Conservation (phyloP, 352 stramenopile genomes). For the Phytopythium chamaehyphon region DNA sequence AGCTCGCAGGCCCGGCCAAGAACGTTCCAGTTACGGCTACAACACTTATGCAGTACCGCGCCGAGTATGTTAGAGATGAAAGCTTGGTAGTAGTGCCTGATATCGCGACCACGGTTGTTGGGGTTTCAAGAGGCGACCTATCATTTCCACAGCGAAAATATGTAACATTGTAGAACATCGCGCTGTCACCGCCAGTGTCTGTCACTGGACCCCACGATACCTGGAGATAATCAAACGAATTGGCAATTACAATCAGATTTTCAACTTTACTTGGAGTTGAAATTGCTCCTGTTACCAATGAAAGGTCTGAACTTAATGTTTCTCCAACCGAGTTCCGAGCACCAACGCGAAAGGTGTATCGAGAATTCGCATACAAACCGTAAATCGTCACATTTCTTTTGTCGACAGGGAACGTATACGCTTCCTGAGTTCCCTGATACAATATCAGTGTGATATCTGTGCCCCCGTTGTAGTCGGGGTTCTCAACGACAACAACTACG, state of each 20-base stretch:
- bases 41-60: slow-evolving; percentile 32
- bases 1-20: slow-evolving; percentile 21
- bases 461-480: slow-evolving; percentile 35
- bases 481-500: slow-evolving; percentile 8
- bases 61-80: slow-evolving; percentile 20
- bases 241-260: slow-evolving; percentile 15
- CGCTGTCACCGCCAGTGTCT: slow-evolving; percentile 39
- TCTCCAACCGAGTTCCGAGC: slow-evolving; percentile 33
- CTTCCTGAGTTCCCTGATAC: slow-evolving; percentile 13
- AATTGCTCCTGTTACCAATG: slow-evolving; percentile 27
- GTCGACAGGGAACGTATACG: slow-evolving; percentile 17
- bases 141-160: slow-evolving; percentile 29
- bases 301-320: slow-evolving; percentile 14
- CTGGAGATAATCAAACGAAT: slow-evolving; percentile 30
- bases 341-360: slow-evolving; percentile 34
- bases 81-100: slow-evolving; percentile 14
- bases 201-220: slow-evolving; percentile 32
- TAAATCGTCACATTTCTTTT: slow-evolving; percentile 24
- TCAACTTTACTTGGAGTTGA: slow-evolving; percentile 29
- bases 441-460: slow-evolving; percentile 29
- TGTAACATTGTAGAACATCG: slow-evolving; percentile 38
- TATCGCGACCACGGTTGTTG: background rate
- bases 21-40: slow-evolving; percentile 27
- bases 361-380: slow-evolving; percentile 24
- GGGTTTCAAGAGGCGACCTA: slow-evolving; percentile 5